Base-by-base conservation (phyloP, 441 rosid species). In the Capsella rubella region DNA sequence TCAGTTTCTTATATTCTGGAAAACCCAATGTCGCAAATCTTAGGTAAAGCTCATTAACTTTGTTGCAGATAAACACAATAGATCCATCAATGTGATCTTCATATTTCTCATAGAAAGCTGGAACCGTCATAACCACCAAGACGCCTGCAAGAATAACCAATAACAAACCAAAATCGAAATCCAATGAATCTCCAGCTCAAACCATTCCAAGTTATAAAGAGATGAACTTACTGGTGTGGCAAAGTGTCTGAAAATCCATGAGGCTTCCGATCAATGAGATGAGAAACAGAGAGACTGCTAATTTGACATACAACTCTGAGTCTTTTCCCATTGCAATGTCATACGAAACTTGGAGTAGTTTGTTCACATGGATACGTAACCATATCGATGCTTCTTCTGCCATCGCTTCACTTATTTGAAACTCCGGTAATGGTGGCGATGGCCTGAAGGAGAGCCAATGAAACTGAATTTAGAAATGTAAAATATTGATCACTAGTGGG, bases 251-350 rank as follows among this genome's bases (percentile, higher is more conserved):
- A 72, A 95, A 81, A 82, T 95, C 94, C 28, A 88, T 81, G 58
- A 87, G 82, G 78, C 91, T 82, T 46, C 94, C 98, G 21, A 87
- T 65, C 9, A 95, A 7, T 13, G 89, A 82, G 55, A 87, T 79
- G 78, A 91, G 69, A 77, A 86, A 82, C 67, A 95, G 84, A 78
- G 51, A 84, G 12, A 81, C 56, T 18, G 95, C 94, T 27, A 85
- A 85, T 83, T 74, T 84, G 78, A 86, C 71, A 83, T 81, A 93
- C 77, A 87, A 60, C 78, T 78, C 74, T 9, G 95, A 72, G 81
- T 95, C 85, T 81, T 81, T 95, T 8, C 90, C 98, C 75, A 95
- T 66, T 25, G 95, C 95, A 76, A 89, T 82, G 77, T 91, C 88
- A 74, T 87, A 81, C 55, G 87, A 93, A 68, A 69, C 84, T 47